Conservation (phyloP, 2,329 filamentous ascomycete genomes). For the Diaporthe helianthi region DNA sequence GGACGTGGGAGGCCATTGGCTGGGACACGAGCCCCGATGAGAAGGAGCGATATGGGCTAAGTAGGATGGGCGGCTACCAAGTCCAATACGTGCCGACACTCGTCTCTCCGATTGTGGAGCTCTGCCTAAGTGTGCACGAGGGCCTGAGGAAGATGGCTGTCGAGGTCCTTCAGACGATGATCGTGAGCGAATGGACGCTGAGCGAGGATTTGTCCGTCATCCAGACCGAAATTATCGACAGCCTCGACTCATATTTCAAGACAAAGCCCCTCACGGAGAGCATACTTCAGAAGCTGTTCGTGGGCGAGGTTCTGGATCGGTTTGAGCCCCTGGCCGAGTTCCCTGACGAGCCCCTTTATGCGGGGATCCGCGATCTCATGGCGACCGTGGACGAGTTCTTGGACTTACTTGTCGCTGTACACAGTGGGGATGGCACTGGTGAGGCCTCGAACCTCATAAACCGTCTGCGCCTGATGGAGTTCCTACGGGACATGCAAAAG, state of each 20-base stretch:
- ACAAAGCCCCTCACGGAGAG: conserved; percentile 86
- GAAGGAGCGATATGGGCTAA: conserved; percentile 75
- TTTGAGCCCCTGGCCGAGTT: conserved; percentile 75
- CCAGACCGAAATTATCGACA: conserved; percentile 96
- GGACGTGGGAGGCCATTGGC: conserved; percentile 93
- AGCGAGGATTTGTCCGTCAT: conserved; percentile 91
- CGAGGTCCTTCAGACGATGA: conserved; percentile 95
- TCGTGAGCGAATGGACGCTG: conserved; percentile 96
- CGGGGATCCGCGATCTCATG: conserved; percentile 79
- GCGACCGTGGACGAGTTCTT: conserved; percentile 88
- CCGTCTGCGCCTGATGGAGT: conserved; percentile 91
- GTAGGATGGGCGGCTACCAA: conserved; percentile 93
- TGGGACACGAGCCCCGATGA: conserved; percentile 92
- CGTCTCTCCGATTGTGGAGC: conserved; percentile 88
- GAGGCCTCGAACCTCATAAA: conserved; percentile 88
- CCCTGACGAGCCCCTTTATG: conserved; percentile 75
- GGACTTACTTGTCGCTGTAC: conserved; percentile 88
- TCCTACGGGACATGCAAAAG: conserved; percentile 94
- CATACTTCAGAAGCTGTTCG: conserved; percentile 90
- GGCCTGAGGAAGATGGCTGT: conserved; percentile 89
- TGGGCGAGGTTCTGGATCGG: conserved; percentile 80
- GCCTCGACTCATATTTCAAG: conserved; percentile 89
- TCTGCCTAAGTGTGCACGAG: conserved; percentile 95
- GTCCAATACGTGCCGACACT: conserved; percentile 96
- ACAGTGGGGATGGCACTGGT: conserved; percentile 74